Base-by-base conservation (phyloP, 2,329 filamentous ascomycete species). In the Bipolaris gigantea region DNA sequence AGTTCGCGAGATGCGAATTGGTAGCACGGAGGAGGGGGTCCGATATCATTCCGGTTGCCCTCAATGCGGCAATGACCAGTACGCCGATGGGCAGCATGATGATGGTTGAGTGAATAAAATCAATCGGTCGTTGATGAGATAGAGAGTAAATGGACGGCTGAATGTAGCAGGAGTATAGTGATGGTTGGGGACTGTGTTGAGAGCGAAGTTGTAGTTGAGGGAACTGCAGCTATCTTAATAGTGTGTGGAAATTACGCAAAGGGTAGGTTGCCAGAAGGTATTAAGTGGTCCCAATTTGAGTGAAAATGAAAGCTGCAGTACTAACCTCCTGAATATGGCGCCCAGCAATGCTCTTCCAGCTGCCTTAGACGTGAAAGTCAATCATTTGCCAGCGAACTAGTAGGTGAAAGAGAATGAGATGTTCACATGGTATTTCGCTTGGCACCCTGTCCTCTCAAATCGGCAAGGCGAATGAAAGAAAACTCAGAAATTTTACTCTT, bases 401-500 rank as follows among this genome's bases (percentile, higher is more conserved):
- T 7, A 4, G 6, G 13, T 34, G 32, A n/a, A 34, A 34, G 33
- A n/a, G 33, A 34, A 34, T 16, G 15, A 34, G 32, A 34, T 16
- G 15, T 34, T 34, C 33, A 16, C 33, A 5, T 34, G 33, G 7
- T 9, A 30, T 16, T 9, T 16, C 16, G 4, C 33, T 34, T 34
- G 15, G 15, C 33, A 7, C 33, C 15, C 4, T 30, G 27, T 11
- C 10, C 27, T 11, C 27, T 3, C 27, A 1, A 30, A 30, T 30
- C 27, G 10, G 27, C 4, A 13, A 30, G 10, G 27, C 10, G 9
- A 11, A 30, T 30, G 27, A 30, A 30, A 30, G 27, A 10, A 13
- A 30, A 30, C 4, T 30, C 27, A 13, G 10, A 30, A 13, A 13
- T 30, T 2, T 11, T 10, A 1, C 5, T 10, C 99, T 99, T 81